These are phyloP conservation scores for Fallopia convolvulus DNA, from an alignment of 148 eudicot species.

Conservation along the genomic window DNA sequence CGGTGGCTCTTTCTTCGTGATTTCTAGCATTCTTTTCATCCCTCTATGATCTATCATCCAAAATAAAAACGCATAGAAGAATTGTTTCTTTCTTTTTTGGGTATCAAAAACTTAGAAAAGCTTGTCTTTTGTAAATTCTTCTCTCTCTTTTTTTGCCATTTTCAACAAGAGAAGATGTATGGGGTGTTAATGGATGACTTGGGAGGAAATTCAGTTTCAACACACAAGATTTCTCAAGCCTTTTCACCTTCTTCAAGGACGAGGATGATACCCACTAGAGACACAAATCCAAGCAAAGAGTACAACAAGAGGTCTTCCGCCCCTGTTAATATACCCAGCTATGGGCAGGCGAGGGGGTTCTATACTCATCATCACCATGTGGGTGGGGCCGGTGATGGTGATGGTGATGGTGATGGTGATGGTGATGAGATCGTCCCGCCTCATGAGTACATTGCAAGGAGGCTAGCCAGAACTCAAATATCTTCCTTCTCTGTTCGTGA, in stretches of 20 bases:
- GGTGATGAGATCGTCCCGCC: conserved; percentile 59
- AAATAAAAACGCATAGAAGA: no score
- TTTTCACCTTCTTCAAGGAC: conserved; percentile 20
- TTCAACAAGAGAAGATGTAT: conserved; percentile 39
- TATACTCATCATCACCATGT: conserved; percentile 11
- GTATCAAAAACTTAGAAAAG: no score
- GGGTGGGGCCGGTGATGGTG: conserved; percentile 4
- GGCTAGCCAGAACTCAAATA: conserved; percentile 53
- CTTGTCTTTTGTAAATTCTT: no score
- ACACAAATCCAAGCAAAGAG: conserved; percentile 17
- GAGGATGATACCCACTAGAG: conserved; percentile 37
- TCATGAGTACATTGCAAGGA: conserved; percentile 67
- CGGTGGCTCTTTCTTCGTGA: no score
- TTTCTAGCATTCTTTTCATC: no score
- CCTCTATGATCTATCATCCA: no score
- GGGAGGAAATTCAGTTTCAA: conserved; percentile 9
- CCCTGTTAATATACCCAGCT: conserved; percentile 43
- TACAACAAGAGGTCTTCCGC: conserved; percentile 35
- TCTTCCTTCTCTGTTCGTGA: conserved; percentile 65
- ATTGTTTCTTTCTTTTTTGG: no score
- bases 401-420: conserved; percentile 25
- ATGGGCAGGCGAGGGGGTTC: conserved; percentile 42
- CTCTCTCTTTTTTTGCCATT: no score
- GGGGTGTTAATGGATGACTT: conserved; percentile 34
- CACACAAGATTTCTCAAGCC: not conserved